These are phyloP conservation scores for Carex parvula DNA, from an alignment of 176 grass and related monocot genomes.

Conservation along the genomic window DNA sequence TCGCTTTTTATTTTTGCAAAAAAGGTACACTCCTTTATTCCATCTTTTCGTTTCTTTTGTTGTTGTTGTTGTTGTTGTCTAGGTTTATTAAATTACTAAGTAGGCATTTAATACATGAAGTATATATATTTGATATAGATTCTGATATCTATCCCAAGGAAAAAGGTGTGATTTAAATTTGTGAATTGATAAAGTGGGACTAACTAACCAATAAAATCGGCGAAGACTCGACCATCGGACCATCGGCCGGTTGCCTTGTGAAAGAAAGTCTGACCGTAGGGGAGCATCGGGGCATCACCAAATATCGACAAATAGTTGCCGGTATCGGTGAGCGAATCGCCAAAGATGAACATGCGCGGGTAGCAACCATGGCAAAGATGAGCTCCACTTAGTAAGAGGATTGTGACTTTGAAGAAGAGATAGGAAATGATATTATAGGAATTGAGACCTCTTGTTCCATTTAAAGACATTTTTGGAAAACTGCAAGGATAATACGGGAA, in stretches of 20 bases:
- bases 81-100: neutral
- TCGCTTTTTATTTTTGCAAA: neutral
- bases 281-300: neutral
- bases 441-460: neutral
- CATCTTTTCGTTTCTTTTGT: neutral
- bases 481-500: neutral
- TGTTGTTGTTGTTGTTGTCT: no score
- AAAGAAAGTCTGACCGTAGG: slow-evolving; percentile 30
- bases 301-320: slow-evolving; percentile 33
- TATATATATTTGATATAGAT: neutral
- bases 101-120: neutral
- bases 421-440: neutral
- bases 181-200: neutral
- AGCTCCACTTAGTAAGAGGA: neutral
- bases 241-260: slow-evolving; percentile 16
- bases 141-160: neutral
- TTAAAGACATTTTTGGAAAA: neutral
- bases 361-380: slow-evolving; percentile 35
- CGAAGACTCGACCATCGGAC: slow-evolving; percentile 17
- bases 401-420: neutral
- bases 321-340: slow-evolving; percentile 53
- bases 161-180: neutral
- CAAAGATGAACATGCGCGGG: slow-evolving; percentile 60
- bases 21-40: neutral
- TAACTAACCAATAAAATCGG: slow-evolving; percentile 21